Evolutionary conservation across 116 monocot genomes (phyloP).

Genomic region (Cymodocea nodosa): DNA sequence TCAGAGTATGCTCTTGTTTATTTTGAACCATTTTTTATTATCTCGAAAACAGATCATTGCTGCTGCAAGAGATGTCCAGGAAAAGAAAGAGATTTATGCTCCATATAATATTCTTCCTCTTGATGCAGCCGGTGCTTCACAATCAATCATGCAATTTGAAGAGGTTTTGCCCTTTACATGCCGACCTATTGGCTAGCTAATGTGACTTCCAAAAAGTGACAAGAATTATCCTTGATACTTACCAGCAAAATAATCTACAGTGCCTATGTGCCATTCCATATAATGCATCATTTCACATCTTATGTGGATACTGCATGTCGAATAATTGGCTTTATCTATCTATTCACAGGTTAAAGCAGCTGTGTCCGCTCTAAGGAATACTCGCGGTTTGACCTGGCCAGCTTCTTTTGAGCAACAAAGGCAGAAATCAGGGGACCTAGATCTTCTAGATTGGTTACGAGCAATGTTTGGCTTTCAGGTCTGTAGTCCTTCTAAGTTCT

Average conservation of each 20-base stretch:
- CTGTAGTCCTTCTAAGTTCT: background rate
- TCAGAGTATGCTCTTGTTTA: background rate
- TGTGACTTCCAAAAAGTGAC: background rate
- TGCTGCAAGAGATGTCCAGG: slow-evolving; percentile 62
- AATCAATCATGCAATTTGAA: slow-evolving; percentile 75
- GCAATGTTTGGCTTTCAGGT: slow-evolving; percentile 99
- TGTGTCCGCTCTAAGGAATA: slow-evolving; percentile 66
- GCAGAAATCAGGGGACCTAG: slow-evolving; percentile 73
- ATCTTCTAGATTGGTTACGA: slow-evolving; percentile 90
- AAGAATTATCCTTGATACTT: background rate
- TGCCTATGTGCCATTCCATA: background rate
- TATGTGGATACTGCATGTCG: background rate
- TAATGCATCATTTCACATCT: background rate
- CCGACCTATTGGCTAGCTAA: background rate
- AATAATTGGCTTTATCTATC: background rate
- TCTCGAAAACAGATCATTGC: slow-evolving; percentile 44
- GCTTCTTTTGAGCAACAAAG: slow-evolving; percentile 64
- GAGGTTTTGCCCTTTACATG: slow-evolving; percentile 24
- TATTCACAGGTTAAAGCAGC: slow-evolving; percentile 71
- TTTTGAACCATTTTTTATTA: background rate
- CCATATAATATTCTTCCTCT: slow-evolving; percentile 76
- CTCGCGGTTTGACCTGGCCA: slow-evolving; percentile 66
- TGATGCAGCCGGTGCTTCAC: slow-evolving; percentile 71
- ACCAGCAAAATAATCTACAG: background rate
- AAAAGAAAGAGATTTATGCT: slow-evolving; percentile 63